These are phyloP conservation scores for Epichloe scottii DNA, from an alignment of 2,329 filamentous ascomycete genomes.

Conservation along the genomic window DNA sequence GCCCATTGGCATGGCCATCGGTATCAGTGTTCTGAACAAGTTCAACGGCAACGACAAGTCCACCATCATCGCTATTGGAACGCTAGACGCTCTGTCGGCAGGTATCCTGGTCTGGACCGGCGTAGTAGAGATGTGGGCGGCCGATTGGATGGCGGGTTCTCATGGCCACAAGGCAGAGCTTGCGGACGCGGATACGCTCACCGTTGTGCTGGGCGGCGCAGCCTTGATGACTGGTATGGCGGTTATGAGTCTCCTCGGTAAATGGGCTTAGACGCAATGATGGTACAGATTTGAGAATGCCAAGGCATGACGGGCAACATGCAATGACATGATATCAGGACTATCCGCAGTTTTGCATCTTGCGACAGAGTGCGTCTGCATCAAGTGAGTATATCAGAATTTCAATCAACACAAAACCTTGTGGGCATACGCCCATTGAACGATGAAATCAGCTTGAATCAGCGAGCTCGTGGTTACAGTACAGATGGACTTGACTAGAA, in stretches of 20 bases:
- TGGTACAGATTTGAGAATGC: neutral
- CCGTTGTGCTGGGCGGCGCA: constrained; percentile 36
- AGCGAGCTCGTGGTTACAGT: neutral
- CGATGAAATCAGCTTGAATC: neutral
- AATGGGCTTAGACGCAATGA: constrained; percentile 47
- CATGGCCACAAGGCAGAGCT: constrained; percentile 34
- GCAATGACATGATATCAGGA: neutral
- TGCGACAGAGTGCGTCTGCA: neutral
- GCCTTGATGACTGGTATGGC: constrained; percentile 49
- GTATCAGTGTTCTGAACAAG: constrained; percentile 53
- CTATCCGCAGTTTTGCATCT: neutral
- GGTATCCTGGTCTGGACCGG: constrained; percentile 73
- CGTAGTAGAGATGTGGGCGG: constrained; percentile 67
- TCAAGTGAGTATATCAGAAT: neutral
- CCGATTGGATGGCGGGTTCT: constrained; percentile 52
- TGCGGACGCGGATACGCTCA: constrained; percentile 33
- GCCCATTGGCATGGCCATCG: constrained; percentile 69
- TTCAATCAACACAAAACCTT: neutral
- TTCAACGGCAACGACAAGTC: constrained; percentile 63
- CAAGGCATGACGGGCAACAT: neutral
- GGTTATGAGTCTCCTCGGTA: constrained; percentile 61
- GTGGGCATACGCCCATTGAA: neutral
- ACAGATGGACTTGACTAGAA: neutral
- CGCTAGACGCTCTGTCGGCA: constrained; percentile 59
- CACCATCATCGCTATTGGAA: constrained; percentile 60